Conservation (phyloP, 139 green algal genomes). For the Tetradesmus obliquus region DNA sequence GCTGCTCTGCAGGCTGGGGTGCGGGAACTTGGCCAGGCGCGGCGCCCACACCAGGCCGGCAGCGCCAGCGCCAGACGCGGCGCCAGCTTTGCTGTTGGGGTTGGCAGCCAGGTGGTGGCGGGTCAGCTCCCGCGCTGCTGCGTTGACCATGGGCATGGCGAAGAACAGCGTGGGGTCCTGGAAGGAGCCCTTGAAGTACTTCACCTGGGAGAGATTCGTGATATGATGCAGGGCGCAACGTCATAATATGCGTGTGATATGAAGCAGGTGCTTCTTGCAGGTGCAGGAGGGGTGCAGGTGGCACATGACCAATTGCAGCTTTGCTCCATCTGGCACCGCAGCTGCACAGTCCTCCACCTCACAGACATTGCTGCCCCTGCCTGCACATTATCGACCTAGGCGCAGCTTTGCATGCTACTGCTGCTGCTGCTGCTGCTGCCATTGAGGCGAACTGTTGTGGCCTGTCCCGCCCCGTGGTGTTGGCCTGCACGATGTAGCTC, state of each 20-base stretch:
- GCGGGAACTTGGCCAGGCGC: constrained; percentile 74
- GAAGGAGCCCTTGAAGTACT: constrained; percentile 81
- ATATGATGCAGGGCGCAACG: not conserved
- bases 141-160: constrained; percentile 83
- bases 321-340: too few species aligned
- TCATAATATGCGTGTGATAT: not conserved
- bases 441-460: too few species aligned
- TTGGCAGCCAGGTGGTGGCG: constrained; percentile 41
- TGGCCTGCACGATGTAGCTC: constrained; percentile 88
- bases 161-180: constrained; percentile 78
- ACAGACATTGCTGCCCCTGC: not conserved
- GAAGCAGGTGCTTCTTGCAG: too few species aligned
- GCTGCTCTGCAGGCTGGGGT: constrained; percentile 77
- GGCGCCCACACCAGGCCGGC: constrained; percentile 55
- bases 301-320: too few species aligned
- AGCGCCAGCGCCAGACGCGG: too few species aligned
- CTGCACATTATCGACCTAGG: not conserved
- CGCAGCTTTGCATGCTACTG: not conserved
- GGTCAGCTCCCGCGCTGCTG: constrained; percentile 79
- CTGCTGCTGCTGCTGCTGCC: not conserved
- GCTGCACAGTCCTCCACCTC: too few species aligned
- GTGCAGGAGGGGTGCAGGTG: not conserved
- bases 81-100: not conserved
- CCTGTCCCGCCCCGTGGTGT: constrained; percentile 67
- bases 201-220: constrained; percentile 46